Evolutionary conservation across 1,139 yeast species (phyloP).

Genomic region (Candida dubliniensis): DNA sequence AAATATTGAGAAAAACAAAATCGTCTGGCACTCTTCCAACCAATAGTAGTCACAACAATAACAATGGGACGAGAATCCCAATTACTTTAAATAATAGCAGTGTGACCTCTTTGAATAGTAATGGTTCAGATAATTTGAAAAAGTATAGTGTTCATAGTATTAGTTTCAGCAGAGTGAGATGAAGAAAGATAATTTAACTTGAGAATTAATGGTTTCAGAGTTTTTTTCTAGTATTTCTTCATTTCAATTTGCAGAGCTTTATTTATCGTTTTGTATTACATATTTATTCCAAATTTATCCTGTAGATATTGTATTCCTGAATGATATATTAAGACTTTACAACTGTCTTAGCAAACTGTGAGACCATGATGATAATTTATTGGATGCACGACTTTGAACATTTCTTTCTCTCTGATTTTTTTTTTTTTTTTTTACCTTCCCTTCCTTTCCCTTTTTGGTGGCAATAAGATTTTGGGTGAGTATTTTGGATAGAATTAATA

Average conservation of each 20-base stretch:
- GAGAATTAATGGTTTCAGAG: neutral
- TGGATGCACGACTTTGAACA: neutral
- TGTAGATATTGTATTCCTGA: too few relatives aligned
- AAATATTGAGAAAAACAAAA: conserved; percentile 9
- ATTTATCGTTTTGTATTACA: too few relatives aligned
- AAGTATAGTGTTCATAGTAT: conserved; percentile 20
- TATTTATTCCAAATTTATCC: too few relatives aligned
- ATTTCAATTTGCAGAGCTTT: neutral
- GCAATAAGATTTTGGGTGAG: neutral
- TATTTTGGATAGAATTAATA: too few relatives aligned
- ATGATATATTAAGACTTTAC: too few relatives aligned
- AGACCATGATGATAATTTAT: too few relatives aligned
- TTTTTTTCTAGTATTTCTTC: neutral
- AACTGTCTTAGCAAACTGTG: too few relatives aligned
- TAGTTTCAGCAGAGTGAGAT: conserved; percentile 36
- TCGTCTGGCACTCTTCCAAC: conserved; percentile 15
- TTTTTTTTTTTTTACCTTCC: too few relatives aligned
- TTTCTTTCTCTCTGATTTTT: neutral
- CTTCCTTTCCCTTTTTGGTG: conserved; percentile 3
- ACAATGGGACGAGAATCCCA: neutral
- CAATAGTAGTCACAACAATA: neutral
- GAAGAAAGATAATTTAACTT: conserved; percentile 6
- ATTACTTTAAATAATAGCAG: conserved; percentile 3
- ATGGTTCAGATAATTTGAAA: conserved; percentile 7
- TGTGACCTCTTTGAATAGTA: conserved; percentile 10